These are phyloP conservation scores for Huntiella abstrusa DNA, from an alignment of 2,329 filamentous ascomycete genomes.

Conservation along the genomic window DNA sequence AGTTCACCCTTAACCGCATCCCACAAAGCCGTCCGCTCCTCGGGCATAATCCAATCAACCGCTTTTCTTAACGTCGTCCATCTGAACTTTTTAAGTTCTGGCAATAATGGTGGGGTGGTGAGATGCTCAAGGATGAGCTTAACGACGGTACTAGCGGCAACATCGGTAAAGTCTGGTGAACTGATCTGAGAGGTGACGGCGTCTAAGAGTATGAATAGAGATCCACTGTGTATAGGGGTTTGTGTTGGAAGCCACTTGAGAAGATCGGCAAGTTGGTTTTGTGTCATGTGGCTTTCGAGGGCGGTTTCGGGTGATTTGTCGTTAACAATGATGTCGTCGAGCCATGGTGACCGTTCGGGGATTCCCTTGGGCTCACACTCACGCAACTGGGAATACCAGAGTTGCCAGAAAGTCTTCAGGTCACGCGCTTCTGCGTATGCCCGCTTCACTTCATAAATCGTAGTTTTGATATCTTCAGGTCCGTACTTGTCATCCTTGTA, in stretches of 20 bases:
- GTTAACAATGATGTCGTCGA: constrained; percentile 10
- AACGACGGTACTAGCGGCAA: constrained; percentile 21
- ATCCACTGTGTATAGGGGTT: constrained; percentile 16
- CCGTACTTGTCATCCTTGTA: constrained; percentile 11
- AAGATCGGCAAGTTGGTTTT: constrained; percentile 25
- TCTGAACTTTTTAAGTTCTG: constrained; percentile 19
- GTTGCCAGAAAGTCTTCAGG: constrained; percentile 27
- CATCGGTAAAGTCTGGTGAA: constrained; percentile 25
- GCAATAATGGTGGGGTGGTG: constrained; percentile 15
- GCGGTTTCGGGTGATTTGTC: constrained; percentile 7
- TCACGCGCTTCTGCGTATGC: constrained; percentile 26
- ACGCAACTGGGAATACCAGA: constrained; percentile 27
- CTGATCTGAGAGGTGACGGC: constrained; percentile 24
- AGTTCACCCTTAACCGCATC: constrained; percentile 17
- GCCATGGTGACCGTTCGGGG: constrained; percentile 19
- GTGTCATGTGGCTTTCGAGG: constrained; percentile 26
- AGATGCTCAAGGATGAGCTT: constrained; percentile 17
- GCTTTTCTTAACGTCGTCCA: constrained; percentile 23
- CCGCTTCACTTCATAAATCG: constrained; percentile 19
- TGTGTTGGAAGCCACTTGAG: constrained; percentile 25
- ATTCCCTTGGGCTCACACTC: constrained; percentile 18
- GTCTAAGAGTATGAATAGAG: constrained; percentile 25
- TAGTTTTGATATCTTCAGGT: constrained; percentile 14
- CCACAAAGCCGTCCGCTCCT: constrained; percentile 20
- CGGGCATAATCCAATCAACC: constrained; percentile 18